Evolutionary conservation across 2,329 filamentous ascomycete species (phyloP), one percentile per base, ranked within the genome.

Genomic region (Xylariaceae sp.): DNA sequence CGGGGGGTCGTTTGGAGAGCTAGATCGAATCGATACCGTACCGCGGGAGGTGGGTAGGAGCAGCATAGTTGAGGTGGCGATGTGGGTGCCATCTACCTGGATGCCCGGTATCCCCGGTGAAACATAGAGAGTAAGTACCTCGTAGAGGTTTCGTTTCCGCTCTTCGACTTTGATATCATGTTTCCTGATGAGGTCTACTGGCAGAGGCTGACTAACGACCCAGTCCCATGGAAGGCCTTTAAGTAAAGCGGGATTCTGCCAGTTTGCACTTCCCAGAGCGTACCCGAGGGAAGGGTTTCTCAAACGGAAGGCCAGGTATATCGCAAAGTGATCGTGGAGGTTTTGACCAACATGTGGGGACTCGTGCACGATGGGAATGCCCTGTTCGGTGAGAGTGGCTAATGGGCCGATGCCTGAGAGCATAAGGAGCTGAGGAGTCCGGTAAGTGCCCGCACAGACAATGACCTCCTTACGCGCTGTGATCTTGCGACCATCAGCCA

Each of bases 361-460:
- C 18, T 73, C 66, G 23, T 71, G 62, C 16, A 73, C 65, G 20
- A 70, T 63, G 2, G 67, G 62, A 40, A 77, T 74, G 3, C 69
- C 67, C 3, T 74, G 67, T 42, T 74, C 68, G 1, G 64, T 40
- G 1, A 74, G 63, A 6, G 61, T 52, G 1, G 66, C 53, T 2
- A 52, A 43, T 7, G 70, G 67, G 1, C 73, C 73, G 23, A 75
- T 65, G 1, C 72, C 72, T 6, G 72, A 74, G 7, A 71, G 64
- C 66, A 73, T 64, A 3, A 74, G 64, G 2, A 74, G 10, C 45
- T 74, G 66, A 0, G 73, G 72, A 0, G 69, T 72, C 6, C 63
- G 60, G 49, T 70, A 70, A 9, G 67, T 56, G 6, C 72, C 73
- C 0, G 70, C 64, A 9, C 65, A 69, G 19, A 73, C 12, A 32